These are phyloP conservation scores for Irpex sp. DNA, from an alignment of 1,284 basidiomycete species.

Conservation along the genomic window DNA sequence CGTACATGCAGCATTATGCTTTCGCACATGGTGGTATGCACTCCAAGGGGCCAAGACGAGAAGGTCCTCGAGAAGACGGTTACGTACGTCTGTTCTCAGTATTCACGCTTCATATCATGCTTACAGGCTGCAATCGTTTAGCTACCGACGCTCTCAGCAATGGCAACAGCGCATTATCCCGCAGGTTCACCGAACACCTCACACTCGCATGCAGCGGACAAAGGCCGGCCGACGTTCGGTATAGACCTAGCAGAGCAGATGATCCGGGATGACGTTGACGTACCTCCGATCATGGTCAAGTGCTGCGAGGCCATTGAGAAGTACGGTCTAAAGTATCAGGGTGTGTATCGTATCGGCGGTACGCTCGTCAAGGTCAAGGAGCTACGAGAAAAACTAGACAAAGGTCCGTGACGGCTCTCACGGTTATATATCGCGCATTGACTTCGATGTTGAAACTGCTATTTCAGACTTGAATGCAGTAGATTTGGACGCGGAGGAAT, in stretches of 20 bases:
- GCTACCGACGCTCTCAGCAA: slow-evolving; percentile 44
- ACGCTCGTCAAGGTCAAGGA: slow-evolving; percentile 85
- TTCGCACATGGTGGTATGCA: slow-evolving; percentile 67
- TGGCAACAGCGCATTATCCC: slow-evolving; percentile 24
- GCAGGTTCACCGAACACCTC: slow-evolving; percentile 25
- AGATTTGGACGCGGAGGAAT: slow-evolving; percentile 83
- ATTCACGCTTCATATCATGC: slow-evolving; percentile 10
- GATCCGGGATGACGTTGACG: slow-evolving; percentile 81
- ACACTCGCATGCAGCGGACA: slow-evolving; percentile 46
- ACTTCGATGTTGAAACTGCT: slow-evolving; percentile 1
- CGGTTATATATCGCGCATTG: not conserved
- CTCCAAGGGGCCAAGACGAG: slow-evolving; percentile 68
- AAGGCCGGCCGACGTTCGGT: slow-evolving; percentile 78
- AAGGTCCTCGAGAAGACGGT: slow-evolving; percentile 82
- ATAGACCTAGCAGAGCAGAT: slow-evolving; percentile 91
- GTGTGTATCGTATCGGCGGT: slow-evolving; percentile 92
- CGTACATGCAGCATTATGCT: slow-evolving; percentile 96
- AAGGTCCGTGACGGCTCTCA: slow-evolving; percentile 48
- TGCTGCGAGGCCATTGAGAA: slow-evolving; percentile 91
- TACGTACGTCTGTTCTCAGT: slow-evolving; percentile 52
- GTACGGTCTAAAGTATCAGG: slow-evolving; percentile 78
- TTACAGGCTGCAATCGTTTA: slow-evolving; percentile 19
- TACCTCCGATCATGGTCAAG: slow-evolving; percentile 85
- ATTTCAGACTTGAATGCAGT: slow-evolving; percentile 75
- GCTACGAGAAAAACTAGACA: slow-evolving; percentile 83